A percentile compares a stretch with the other conserved stretches of the same genome.
Conservation (phyloP, 768 basidiomycete species). For the Leccinum subtestaceum region DNA sequence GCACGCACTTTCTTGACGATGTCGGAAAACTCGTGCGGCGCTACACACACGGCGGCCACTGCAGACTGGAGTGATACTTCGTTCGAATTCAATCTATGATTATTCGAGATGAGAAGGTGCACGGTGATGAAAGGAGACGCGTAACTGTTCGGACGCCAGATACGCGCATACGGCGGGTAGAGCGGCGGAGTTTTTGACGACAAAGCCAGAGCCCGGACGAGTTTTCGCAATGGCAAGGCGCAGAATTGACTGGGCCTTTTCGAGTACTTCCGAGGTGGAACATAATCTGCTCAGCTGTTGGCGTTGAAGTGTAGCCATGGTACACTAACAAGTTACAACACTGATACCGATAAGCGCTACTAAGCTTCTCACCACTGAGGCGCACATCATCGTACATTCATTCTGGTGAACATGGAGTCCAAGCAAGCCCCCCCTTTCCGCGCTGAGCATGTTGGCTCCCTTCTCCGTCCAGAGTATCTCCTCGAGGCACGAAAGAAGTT, state of each 20-base stretch:
- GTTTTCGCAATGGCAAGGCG: constrained; percentile 23
- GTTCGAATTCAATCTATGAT: constrained; percentile 22
- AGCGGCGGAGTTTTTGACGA: constrained; percentile 21
- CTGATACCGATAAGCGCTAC: no score
- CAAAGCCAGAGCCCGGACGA: constrained; percentile 28
- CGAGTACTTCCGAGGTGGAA: constrained; percentile 17
- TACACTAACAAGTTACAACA: not conserved
- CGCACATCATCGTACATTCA: not conserved
- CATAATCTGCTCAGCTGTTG: not conserved
- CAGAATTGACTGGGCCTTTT: constrained; percentile 24
- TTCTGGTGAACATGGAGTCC: no score
- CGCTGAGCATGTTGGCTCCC: no score
- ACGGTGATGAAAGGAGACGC: not conserved
- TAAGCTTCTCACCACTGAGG: no score
- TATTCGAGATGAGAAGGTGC: not conserved
- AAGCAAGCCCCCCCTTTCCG: no score
- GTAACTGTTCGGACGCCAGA: constrained; percentile 32
- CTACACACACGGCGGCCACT: constrained; percentile 23
- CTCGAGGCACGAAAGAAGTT: no score
- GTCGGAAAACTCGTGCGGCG: constrained; percentile 18
- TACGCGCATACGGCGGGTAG: constrained; percentile 32
- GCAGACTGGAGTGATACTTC: constrained; percentile 32
- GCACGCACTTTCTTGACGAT: constrained; percentile 23
- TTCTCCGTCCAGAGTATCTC: no score
- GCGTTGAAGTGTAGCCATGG: not conserved